Evolutionary conservation across 768 basidiomycete genomes (phyloP), one percentile per base, ranked within the genome.

Genomic region (Boletales sp.): DNA sequence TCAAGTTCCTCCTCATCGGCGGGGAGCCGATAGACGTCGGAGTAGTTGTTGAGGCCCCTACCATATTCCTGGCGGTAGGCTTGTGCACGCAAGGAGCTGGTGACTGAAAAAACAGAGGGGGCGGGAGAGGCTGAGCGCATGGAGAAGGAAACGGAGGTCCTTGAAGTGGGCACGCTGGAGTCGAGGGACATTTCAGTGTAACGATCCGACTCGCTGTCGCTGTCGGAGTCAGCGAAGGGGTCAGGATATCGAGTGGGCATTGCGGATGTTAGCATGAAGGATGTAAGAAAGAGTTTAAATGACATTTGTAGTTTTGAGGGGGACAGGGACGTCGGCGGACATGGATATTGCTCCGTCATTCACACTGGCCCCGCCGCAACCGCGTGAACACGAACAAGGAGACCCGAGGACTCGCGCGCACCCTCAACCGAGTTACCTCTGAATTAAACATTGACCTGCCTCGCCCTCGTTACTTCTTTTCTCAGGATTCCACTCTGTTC

Each of bases 1-100:
- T 81, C 75, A 21, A 87, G 68, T 56, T 90, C 89, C 57, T 88
- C 86, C 8, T 85, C 83, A 55, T 90, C 89, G 25, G 87, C 89
- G 12, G 89, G 86, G 25, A 91, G 72, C 38, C 78, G 77, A 60
- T 91, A 91, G 2, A 90, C 76, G 40, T 90, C 86, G 2, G 88
- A 90, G 56, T 86, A 85, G 54, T 82, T 88, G 69, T 90, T 90
- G 39, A 90, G 64, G 31, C 73, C 77, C 37, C 88, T 74, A 0
- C 87, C 88, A 50, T 80, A 83, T 60, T 89, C 86, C 28, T 81
- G 75, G 47, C 74, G 77, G 67, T 81, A 83, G 2, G 81, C 76
- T 33, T 77, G 73, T 14, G 75, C 78, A 21, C 77, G 79, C 41
- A 87, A 57, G 0, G 84, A 84, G 58, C 77, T 82, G 0, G 83